Conservation (phyloP, 768 basidiomycete genomes). For the Termitomyces sp. region DNA sequence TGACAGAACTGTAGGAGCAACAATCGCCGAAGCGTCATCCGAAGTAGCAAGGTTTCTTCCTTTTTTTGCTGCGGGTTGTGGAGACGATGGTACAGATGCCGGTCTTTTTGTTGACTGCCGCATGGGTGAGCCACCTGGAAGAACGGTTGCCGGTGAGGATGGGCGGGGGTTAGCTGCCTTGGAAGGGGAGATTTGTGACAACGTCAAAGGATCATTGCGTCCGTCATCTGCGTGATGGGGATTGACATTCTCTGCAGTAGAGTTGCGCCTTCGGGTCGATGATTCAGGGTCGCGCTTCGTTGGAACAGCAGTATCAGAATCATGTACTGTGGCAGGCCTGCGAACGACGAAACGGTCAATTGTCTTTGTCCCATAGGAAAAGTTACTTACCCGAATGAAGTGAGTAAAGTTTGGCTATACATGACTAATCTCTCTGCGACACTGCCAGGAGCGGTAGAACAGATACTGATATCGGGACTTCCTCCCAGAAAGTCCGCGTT, state of each 20-base stretch:
- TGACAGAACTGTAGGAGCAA: background rate
- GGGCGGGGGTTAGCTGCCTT: conserved; percentile 16
- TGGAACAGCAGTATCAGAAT: conserved; percentile 1
- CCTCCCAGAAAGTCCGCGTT: conserved; percentile 3
- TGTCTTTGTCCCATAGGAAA: conserved; percentile 1
- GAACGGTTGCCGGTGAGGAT: conserved; percentile 7
- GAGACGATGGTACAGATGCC: conserved; percentile 19
- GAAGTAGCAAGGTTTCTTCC: conserved; percentile 1
- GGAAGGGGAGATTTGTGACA: conserved; percentile 51
- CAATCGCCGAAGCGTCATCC: background rate
- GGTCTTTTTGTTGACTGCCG: conserved; percentile 47
- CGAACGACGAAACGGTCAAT: conserved; percentile 11
- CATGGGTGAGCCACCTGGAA: conserved; percentile 32
- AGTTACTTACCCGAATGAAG: conserved; percentile 40
- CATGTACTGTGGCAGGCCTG: conserved; percentile 8
- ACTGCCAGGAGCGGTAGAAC: conserved; percentile 26
- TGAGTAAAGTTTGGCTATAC: conserved; percentile 44
- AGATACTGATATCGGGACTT: conserved; percentile 25
- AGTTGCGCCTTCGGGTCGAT: background rate
- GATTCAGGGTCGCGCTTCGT: conserved; percentile 9
- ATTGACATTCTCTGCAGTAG: conserved; percentile 5
- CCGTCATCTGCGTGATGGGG: conserved; percentile 1
- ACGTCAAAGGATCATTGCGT: conserved; percentile 29
- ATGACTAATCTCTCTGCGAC: conserved; percentile 47
- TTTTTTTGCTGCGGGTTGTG: conserved; percentile 11